Percentiles rank a stretch among this genome's conserved stretches.
These are phyloP conservation scores for Spatholobus suberectus DNA, from an alignment of 306 rosid species.

Conservation along the genomic window DNA sequence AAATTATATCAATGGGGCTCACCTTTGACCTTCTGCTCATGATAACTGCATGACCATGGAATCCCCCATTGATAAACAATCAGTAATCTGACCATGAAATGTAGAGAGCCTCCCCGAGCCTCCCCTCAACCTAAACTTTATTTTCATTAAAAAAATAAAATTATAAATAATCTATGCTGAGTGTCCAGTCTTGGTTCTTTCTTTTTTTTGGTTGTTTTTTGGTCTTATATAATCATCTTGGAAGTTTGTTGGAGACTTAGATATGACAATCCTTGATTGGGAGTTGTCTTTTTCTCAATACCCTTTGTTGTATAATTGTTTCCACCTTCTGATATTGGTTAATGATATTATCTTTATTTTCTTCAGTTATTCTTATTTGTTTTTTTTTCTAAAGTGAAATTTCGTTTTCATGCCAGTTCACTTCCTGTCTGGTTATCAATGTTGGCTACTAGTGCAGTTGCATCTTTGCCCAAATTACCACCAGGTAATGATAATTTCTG, in stretches of 20 bases:
- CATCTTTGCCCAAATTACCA: conserved; percentile 48
- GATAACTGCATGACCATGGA: not conserved
- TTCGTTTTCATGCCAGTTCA: conserved; percentile 32
- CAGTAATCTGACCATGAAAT: not conserved
- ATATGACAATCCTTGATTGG: not conserved
- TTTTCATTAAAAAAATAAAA: not conserved
- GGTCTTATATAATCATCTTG: not conserved
- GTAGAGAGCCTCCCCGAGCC: not conserved
- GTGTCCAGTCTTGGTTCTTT: not conserved
- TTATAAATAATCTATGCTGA: not conserved
- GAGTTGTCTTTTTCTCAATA: not conserved
- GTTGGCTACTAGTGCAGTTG: conserved; percentile 46
- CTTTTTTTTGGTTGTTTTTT: too few species aligned
- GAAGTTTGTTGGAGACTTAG: not conserved
- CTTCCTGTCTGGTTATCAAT: conserved; percentile 32
- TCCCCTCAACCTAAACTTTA: not conserved
- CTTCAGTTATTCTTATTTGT: not conserved
- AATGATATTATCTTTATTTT: conserved; percentile 29
- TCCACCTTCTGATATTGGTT: conserved; percentile 7
- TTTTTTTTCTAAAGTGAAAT: not conserved
- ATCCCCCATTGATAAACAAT: not conserved
- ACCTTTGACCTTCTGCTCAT: not conserved
- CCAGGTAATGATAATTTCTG: conserved; percentile 46
- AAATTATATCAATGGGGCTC: not conserved
- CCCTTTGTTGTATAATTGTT: not conserved